phyloP scores from a whole-genome alignment of 805 yeast species.

The Saccharomycodes ludwigii region DNA sequence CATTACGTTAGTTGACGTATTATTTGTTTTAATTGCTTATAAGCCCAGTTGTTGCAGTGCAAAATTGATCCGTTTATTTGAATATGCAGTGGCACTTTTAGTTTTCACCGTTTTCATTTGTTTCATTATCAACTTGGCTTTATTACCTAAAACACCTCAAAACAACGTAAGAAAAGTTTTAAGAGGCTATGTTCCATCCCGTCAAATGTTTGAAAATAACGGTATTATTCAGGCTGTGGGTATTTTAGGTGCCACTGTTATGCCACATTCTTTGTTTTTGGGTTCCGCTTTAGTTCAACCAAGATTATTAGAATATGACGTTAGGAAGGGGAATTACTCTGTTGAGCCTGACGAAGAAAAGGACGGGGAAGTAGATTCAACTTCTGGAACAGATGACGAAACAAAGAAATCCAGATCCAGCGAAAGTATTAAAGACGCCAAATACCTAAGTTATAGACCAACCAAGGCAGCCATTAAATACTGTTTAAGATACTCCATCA shows the following conservation, averaged over 20 bases:
- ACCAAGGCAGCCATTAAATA: slow-evolving; percentile 56
- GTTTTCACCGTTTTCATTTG: slow-evolving; percentile 70
- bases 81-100: slow-evolving; percentile 54
- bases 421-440: slow-evolving; percentile 25
- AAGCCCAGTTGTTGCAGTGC: no score
- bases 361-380: not conserved
- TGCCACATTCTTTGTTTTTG: slow-evolving; percentile 81
- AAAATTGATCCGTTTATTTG: slow-evolving; percentile 63
- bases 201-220: slow-evolving; percentile 36
- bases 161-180: slow-evolving; percentile 39
- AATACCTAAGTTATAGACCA: slow-evolving; percentile 48
- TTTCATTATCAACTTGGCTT: slow-evolving; percentile 59
- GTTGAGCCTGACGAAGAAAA: slow-evolving; percentile 19
- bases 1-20: slow-evolving; percentile 68
- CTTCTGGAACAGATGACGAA: slow-evolving; percentile 1
- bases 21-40: slow-evolving; percentile 65
- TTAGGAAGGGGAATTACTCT: slow-evolving; percentile 37
- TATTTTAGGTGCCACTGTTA: slow-evolving; percentile 83
- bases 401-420: slow-evolving; percentile 5
- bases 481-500: slow-evolving; percentile 58
- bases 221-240: slow-evolving; percentile 70
- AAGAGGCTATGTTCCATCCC: slow-evolving; percentile 58
- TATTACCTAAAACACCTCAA: slow-evolving; percentile 30
- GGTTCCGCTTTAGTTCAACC: slow-evolving; percentile 86
- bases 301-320: slow-evolving; percentile 63